phyloP scores from a whole-genome alignment of 495 filamentous ascomycete species.

The Penicillium samsonianum region DNA sequence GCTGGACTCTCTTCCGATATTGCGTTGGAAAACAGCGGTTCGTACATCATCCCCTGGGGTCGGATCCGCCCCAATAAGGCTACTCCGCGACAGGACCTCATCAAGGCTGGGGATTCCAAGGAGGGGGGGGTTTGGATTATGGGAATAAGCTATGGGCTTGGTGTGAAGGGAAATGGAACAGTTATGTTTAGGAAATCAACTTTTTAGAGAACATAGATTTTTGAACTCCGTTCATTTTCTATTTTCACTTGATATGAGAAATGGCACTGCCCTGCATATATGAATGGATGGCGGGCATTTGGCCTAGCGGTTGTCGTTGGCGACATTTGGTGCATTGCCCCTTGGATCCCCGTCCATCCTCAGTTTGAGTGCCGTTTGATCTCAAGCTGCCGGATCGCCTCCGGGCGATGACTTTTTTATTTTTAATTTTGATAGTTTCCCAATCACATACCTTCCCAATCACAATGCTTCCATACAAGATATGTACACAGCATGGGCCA shows the following conservation, averaged over 20 bases:
- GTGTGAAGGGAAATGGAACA: slow-evolving; percentile 31
- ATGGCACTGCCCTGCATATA: neutral
- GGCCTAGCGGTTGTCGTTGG: neutral
- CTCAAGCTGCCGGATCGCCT: neutral
- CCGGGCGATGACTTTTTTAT: neutral
- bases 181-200: too few species aligned
- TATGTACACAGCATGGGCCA: too few species aligned
- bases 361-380: neutral
- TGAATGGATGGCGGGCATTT: neutral
- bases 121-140: slow-evolving; percentile 38
- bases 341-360: neutral
- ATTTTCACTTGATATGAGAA: neutral
- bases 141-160: slow-evolving; percentile 39
- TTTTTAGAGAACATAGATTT: too few species aligned
- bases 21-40: slow-evolving; percentile 31
- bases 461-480: neutral
- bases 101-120: slow-evolving; percentile 26
- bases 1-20: slow-evolving; percentile 44
- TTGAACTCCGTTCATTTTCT: too few species aligned
- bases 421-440: neutral
- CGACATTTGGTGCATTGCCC: too few species aligned
- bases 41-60: slow-evolving; percentile 45
- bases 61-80: slow-evolving; percentile 26
- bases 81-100: slow-evolving; percentile 27
- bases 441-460: neutral